Conservation (phyloP, 768 basidiomycete genomes). For the Cystofilobasidium capitatum region DNA sequence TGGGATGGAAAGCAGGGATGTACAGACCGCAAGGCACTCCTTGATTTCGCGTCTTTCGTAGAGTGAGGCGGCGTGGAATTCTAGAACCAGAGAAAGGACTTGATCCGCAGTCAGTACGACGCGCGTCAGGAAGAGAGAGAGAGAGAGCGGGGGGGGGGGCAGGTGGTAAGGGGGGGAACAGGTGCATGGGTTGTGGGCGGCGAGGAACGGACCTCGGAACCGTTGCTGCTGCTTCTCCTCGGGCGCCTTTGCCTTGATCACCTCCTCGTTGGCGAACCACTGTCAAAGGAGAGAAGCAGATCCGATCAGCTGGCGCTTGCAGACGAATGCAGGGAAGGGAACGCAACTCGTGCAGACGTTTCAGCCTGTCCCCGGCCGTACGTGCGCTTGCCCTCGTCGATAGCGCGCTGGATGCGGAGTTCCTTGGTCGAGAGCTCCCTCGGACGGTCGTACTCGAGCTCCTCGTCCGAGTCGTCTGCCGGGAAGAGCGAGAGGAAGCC, state of each 20-base stretch:
- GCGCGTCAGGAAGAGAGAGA: no score
- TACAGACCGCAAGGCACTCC: conserved; percentile 2
- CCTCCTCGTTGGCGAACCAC: conserved; percentile 15
- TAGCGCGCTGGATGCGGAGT: conserved; percentile 24
- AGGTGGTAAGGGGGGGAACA: no score
- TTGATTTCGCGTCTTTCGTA: conserved; percentile 8
- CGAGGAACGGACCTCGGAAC: conserved; percentile 12
- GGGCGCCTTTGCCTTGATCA: not conserved
- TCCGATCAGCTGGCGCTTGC: not conserved
- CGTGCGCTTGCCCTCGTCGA: conserved; percentile 19
- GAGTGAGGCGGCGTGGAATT: not conserved
- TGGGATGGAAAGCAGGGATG: not conserved
- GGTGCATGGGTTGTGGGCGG: no score
- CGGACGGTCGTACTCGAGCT: conserved; percentile 8
- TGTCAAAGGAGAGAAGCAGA: not conserved
- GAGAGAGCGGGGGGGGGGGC: no score
- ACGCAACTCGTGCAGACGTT: conserved; percentile 12
- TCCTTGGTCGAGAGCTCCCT: conserved; percentile 13
- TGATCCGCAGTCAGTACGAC: no score
- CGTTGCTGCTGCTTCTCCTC: conserved; percentile 16
- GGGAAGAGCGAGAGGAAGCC: conserved; percentile 23
- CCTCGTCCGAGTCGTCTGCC: conserved; percentile 4
- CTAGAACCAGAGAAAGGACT: not conserved
- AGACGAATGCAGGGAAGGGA: not conserved
- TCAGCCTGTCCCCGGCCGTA: conserved; percentile 21